These are phyloP conservation scores for Helicocarpus griseus DNA, from an alignment of 2,329 filamentous ascomycete genomes.

Conservation along the genomic window DNA sequence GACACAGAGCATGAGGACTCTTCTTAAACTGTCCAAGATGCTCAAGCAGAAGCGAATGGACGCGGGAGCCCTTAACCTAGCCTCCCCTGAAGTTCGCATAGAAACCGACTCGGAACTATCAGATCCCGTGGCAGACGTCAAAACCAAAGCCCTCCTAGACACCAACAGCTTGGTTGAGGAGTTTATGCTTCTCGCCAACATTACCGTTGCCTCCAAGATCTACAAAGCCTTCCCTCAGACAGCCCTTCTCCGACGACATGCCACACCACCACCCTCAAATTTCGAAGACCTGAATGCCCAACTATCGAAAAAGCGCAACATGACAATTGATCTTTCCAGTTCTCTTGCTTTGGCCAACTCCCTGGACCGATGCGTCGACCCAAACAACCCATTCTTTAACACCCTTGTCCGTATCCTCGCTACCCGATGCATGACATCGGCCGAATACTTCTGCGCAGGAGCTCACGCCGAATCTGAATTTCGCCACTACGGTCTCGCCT, in stretches of 20 bases:
- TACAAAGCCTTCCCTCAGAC: conserved; percentile 91
- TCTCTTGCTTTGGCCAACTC: conserved; percentile 91
- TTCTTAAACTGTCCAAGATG: conserved; percentile 84
- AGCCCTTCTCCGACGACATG: conserved; percentile 85
- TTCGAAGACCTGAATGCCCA: conserved; percentile 92
- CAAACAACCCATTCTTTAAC: conserved; percentile 89
- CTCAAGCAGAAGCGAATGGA: conserved; percentile 93
- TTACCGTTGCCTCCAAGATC: conserved; percentile 82
- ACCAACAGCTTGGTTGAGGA: conserved; percentile 98
- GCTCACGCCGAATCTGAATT: conserved; percentile 90
- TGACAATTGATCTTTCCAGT: conserved; percentile 73
- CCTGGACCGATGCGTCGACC: conserved; percentile 73
- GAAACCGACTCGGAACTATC: conserved; percentile 93
- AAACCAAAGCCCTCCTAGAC: conserved; percentile 86
- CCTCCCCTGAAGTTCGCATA: conserved; percentile 95
- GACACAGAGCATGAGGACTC: conserved; percentile 75
- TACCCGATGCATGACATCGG: conserved; percentile 97
- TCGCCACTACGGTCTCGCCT: conserved; percentile 91
- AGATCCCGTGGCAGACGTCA: conserved; percentile 80
- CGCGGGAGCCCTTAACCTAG: conserved; percentile 86
- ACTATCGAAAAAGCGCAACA: conserved; percentile 72
- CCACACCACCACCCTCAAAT: conserved; percentile 84
- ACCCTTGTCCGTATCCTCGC: conserved; percentile 95
- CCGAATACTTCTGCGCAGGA: conserved; percentile 95
- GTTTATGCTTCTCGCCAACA: conserved; percentile 98